Base-by-base conservation (phyloP, 2,329 filamentous ascomycete genomes). In the Penicillium vulpinum region DNA sequence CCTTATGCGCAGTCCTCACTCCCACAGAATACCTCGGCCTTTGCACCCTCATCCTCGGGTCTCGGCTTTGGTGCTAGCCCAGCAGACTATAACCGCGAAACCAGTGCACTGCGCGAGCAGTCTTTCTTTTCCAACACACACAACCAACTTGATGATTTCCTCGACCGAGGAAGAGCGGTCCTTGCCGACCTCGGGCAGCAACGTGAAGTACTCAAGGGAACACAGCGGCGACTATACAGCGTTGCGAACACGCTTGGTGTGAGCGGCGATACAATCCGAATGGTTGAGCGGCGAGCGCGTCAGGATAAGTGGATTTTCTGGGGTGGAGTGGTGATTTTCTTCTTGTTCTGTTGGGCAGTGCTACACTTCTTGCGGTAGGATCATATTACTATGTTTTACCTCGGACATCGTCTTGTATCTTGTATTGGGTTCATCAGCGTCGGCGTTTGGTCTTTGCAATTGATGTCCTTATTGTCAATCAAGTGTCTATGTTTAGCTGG, bases 231-330 rank as follows among this genome's bases (percentile, higher is more conserved):
- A 72, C 80, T 99, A 48, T 97, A 97, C 72, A 93, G 86, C 66
- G 92, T 97, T 21, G 94, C 91, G 7, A 97, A 96, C 71, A 97
- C 94, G 22, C 78, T 99, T 46, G 94, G 94, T 0, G 85, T 99
- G 58, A 95, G 90, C 69, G 92, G 93, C 21, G 93, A 97, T 73
- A 99, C 94, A 2, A 99, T 99, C 63, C 87, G 94, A 45, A 97
- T 94, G 91, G 89, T 99, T 40, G 93, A 97, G 77, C 80, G 94
- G 65, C 83, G 94, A 61, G 92, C 94, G 49, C 89, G 87, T 74
- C 90, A 97, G 79, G 94, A 99, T 74, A 97, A 97, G 77, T 97
- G 92, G 92, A 96, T 99, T 35, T 99, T 99, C 74, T 90, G 89
- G 83, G 89, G 80, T 0, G 92, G 94, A 0, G 91, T 93, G 3